Base-by-base conservation (phyloP, 257 asterid genomes). In the Rauvolfia tetraphylla region DNA sequence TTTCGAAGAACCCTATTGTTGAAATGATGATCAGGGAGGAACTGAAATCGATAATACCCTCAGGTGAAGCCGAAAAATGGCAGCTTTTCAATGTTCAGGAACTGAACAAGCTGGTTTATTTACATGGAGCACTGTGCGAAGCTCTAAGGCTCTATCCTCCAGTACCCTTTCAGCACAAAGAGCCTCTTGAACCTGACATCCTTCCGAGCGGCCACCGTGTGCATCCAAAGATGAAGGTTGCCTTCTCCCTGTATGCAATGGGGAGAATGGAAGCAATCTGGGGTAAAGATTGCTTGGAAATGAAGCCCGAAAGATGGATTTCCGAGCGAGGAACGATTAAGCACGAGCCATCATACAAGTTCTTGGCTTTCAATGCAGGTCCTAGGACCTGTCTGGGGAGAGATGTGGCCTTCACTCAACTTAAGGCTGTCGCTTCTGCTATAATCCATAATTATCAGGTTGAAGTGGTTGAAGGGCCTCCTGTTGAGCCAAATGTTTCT, bases 291-390 rank as follows among this genome's bases (percentile, higher is more conserved):
- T 85, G 88, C 74, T 20, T 78, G 25, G 90, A 89, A 49, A 89
- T 90, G 76, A 87, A 81, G 83, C 96, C 96, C 0, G 93, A 89
- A 82, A 87, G 96, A 54, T 90, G 96, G 96, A 89, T 90, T 17
- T 76, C 91, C 0, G 93, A 87, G 0, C 89, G 85, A 0, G 93
- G 93, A 11, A 84, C 87, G 23, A 79, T 89, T 56, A 90, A 82
- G 34, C 90, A 89, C 72, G 96, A 89, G 86, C 94, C 96, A 0
- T 87, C 94, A 0, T 90, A 89, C 63, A 90, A 90, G 88, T 90
- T 90, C 86, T 66, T 89, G 85, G 90, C 90, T 14, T 89, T 90
- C 79, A 90, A 89, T 76, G 96, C 96, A 0, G 96, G 92, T 4
- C 96, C 92, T 2, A 85, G 94, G 82, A 90, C 94, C 68, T 90